Conservation (phyloP, 2,329 filamentous ascomycete species). For the Zalaria obscura region DNA sequence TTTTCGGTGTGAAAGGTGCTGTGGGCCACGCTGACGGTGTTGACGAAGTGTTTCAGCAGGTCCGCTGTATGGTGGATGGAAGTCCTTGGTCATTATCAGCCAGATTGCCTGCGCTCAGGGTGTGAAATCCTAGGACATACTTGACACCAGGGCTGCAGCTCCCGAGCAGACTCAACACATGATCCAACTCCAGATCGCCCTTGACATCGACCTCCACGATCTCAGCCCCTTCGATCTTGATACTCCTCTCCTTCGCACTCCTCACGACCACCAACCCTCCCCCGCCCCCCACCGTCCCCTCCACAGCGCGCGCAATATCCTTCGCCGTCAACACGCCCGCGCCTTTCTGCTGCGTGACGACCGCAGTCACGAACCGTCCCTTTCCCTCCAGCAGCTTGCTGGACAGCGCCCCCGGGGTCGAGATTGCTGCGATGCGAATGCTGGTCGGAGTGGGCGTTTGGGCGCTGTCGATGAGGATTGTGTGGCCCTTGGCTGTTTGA, state of each 20-base stretch:
- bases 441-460: slow-evolving; percentile 10
- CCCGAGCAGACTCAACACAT: slow-evolving; percentile 17
- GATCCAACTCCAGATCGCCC: slow-evolving; percentile 17
- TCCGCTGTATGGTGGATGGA: slow-evolving; percentile 13
- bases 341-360: slow-evolving; percentile 14
- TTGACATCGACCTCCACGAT: slow-evolving; percentile 14
- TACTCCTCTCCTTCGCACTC: slow-evolving; percentile 12
- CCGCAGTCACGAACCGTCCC: slow-evolving; percentile 17
- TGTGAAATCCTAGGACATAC: no score
- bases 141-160: slow-evolving; percentile 8
- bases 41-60: slow-evolving; percentile 15
- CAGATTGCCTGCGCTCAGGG: no score
- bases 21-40: slow-evolving; percentile 13
- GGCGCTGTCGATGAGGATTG: slow-evolving; percentile 16
- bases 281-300: slow-evolving; percentile 9
- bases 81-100: slow-evolving; percentile 2
- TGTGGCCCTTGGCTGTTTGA: slow-evolving; percentile 14
- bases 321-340: slow-evolving; percentile 13
- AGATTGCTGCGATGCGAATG: slow-evolving; percentile 16
- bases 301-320: slow-evolving; percentile 14
- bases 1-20: slow-evolving; percentile 18
- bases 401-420: slow-evolving; percentile 17
- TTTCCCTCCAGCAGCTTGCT: slow-evolving; percentile 19
- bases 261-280: slow-evolving; percentile 16
- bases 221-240: slow-evolving; percentile 10